Percentiles rank a stretch among this genome's conserved stretches.
Conservation (phyloP, 2,329 filamentous ascomycete genomes). For the Torrubiella hemipterigena region DNA sequence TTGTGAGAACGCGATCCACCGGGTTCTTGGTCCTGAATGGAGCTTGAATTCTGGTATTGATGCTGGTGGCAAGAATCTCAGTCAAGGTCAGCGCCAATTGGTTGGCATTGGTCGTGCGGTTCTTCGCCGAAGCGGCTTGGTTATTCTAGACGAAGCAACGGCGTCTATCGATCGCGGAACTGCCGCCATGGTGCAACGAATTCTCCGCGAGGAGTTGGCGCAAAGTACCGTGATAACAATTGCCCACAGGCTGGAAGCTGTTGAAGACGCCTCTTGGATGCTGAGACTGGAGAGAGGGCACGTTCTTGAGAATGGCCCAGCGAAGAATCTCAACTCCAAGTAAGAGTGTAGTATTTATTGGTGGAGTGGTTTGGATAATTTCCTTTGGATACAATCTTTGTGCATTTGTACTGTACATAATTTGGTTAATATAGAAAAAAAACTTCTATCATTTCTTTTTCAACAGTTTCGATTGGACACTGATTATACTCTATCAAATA, state of each 20-base stretch:
- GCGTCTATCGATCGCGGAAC: constrained; percentile 50
- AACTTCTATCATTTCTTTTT: background rate
- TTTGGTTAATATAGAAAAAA: no score
- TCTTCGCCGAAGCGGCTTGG: constrained; percentile 45
- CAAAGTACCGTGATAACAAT: constrained; percentile 53
- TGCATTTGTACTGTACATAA: no score
- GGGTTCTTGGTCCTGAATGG: constrained; percentile 44
- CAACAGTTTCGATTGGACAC: no score
- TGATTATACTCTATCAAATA: no score
- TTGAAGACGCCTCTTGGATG: constrained; percentile 44
- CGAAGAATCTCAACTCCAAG: no score
- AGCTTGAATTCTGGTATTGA: constrained; percentile 39
- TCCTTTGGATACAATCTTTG: no score
- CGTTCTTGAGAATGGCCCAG: constrained; percentile 36
- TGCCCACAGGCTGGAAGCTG: constrained; percentile 52
- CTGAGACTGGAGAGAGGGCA: constrained; percentile 38
- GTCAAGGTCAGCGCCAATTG: constrained; percentile 51
- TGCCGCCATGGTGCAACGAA: constrained; percentile 43
- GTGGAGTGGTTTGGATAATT: no score
- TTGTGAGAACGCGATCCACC: constrained; percentile 38
- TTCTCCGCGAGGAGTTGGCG: constrained; percentile 41
- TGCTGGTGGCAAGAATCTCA: constrained; percentile 48
- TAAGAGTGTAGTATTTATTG: no score
- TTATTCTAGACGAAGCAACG: constrained; percentile 54
- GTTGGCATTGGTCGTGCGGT: constrained; percentile 49